Percentiles rank a stretch among this genome's conserved stretches.
These are phyloP conservation scores for Amanita exitialis DNA, from an alignment of 768 basidiomycete genomes.

Conservation along the genomic window DNA sequence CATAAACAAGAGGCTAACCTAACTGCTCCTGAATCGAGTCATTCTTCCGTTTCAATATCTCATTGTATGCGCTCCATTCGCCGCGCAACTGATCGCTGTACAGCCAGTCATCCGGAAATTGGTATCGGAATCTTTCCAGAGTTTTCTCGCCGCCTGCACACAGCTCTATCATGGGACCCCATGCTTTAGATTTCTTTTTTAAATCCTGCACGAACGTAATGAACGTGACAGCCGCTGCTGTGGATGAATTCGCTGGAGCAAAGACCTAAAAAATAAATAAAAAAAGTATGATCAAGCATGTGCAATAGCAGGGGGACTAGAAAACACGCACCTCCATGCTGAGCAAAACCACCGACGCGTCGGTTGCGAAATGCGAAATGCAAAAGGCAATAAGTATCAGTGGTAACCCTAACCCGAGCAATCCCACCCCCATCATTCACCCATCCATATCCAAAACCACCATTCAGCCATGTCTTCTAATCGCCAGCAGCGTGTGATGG, in stretches of 20 bases:
- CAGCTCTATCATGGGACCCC: conserved; percentile 93
- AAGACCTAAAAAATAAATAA: conserved; percentile 55
- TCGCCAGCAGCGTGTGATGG: conserved; percentile 95
- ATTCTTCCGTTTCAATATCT: conserved; percentile 96
- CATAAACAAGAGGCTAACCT: conserved; percentile 39
- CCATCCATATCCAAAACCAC: too few species aligned
- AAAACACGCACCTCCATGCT: conserved; percentile 18
- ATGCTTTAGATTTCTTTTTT: conserved; percentile 93
- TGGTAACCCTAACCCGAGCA: conserved; percentile 17
- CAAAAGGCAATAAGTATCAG: not conserved
- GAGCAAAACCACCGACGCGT: conserved; percentile 19
- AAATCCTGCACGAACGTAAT: conserved; percentile 99
- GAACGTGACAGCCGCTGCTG: conserved; percentile 96
- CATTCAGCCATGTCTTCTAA: conserved; percentile 73
- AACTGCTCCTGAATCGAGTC: conserved; percentile 98
- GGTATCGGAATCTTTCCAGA: conserved; percentile 91
- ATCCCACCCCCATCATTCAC: conserved; percentile 8
- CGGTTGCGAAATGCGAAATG: conserved; percentile 6
- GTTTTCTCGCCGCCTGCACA: conserved; percentile 96
- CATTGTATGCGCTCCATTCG: conserved; percentile 98
- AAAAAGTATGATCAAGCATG: not conserved
- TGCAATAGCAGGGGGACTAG: too few species aligned
- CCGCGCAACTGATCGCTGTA: conserved; percentile 96
- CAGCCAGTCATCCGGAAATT: conserved; percentile 96
- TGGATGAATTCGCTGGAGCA: conserved; percentile 79